A percentile compares a stretch with the other conserved stretches of the same genome.
Conservation (phyloP, 345 rosid species). For the Raphanus raphanistrum region DNA sequence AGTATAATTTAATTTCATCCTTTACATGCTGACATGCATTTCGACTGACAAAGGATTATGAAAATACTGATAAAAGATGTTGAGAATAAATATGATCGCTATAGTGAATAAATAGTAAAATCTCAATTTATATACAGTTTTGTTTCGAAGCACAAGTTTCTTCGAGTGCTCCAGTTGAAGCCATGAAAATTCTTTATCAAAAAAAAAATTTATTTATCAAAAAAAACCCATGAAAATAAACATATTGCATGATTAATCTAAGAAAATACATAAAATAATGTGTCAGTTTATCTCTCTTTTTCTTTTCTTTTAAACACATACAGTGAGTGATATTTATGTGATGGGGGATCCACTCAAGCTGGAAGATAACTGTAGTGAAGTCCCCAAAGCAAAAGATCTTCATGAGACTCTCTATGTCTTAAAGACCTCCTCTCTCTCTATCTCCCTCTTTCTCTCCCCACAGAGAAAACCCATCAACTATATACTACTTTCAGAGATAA, state of each 20-base stretch:
- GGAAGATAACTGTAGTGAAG: constrained; percentile 72
- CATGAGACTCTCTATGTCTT: constrained; percentile 34
- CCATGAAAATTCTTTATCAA: neutral
- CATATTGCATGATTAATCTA: constrained; percentile 8
- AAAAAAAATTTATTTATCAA: too few species aligned
- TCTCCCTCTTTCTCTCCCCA: constrained; percentile 8
- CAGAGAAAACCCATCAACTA: constrained; percentile 13
- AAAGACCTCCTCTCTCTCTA: neutral
- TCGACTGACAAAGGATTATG: neutral
- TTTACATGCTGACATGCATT: neutral
- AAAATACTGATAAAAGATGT: neutral
- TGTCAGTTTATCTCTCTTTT: constrained; percentile 7
- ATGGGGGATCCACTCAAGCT: constrained; percentile 62
- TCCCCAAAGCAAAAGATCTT: constrained; percentile 50
- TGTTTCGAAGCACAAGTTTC: neutral
- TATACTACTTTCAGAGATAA: constrained; percentile 23
- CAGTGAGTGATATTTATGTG: constrained; percentile 34
- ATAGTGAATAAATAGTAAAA: neutral
- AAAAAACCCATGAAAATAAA: neutral
- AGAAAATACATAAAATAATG: constrained; percentile 23
- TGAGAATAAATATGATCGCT: constrained; percentile 2
- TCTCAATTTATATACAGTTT: neutral
- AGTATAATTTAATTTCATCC: neutral
- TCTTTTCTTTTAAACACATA: constrained; percentile 10
- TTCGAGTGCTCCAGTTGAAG: neutral